Conservation (phyloP, 1,139 yeast species). For the Saccharomyces hybrid region DNA sequence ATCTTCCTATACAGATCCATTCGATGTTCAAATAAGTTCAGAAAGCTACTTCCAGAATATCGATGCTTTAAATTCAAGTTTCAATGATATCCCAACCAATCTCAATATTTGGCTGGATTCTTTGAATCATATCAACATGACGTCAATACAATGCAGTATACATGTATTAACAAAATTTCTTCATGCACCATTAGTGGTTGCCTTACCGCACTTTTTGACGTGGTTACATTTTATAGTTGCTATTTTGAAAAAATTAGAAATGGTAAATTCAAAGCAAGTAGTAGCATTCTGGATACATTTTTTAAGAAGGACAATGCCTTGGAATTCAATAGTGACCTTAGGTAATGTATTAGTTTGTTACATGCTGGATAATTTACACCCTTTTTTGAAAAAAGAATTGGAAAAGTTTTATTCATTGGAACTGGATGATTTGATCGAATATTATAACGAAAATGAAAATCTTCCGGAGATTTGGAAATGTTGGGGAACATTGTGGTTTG, state of each 20-base stretch:
- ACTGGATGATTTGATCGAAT: conserved; percentile 33
- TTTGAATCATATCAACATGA: conserved; percentile 50
- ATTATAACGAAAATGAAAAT: conserved; percentile 51
- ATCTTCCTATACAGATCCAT: background rate
- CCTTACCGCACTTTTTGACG: conserved; percentile 61
- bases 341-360: no score
- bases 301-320: conserved; percentile 51
- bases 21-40: conserved; percentile 35
- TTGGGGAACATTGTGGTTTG: conserved; percentile 82
- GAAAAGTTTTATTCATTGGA: conserved; percentile 16
- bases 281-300: conserved; percentile 45
- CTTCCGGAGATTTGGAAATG: conserved; percentile 75
- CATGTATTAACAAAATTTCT: conserved; percentile 58
- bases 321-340: conserved; percentile 58
- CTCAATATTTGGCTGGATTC: conserved; percentile 52
- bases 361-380: conserved; percentile 20
- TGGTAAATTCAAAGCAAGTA: conserved; percentile 15
- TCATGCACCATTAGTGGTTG: conserved; percentile 62
- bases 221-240: conserved; percentile 65
- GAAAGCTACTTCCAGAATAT: conserved; percentile 28
- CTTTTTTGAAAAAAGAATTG: conserved; percentile 20
- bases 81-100: conserved; percentile 15
- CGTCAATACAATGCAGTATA: conserved; percentile 59
- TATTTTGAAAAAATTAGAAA: conserved; percentile 52
- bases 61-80: conserved; percentile 18